Base-by-base conservation (phyloP, 805 yeast genomes). In the Lipomyces lipofer region DNA sequence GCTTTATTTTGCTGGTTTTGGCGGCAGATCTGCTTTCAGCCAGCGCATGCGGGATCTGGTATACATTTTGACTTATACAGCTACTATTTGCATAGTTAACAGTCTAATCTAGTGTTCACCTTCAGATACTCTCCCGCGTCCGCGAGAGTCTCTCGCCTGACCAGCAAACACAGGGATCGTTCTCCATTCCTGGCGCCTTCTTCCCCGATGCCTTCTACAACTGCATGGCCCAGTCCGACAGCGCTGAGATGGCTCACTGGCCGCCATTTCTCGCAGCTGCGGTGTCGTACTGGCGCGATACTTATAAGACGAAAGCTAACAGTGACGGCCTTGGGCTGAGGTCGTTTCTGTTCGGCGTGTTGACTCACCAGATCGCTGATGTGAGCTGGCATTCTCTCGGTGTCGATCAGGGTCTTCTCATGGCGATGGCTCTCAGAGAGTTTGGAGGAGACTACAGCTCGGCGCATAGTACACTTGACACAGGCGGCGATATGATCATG, bases 241-340 rank as follows among this genome's bases (percentile, higher is more conserved):
- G 76, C 2, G 85, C 86, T 2, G 90, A 85, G 66, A 77, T 71
- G 27, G 73, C 83, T 0, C 89, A 84, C 64, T 84, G 90, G 89
- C 88, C 88, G 0, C 83, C 84, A 1, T 84, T 83, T 63, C 60
- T 84, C 12, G 66, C 71, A 3, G 66, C 68, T 2, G 81, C 83
- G 0, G 77, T 79, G 4, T 59, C 71, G 4, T 68, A 76, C 43
- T 79, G 80, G 67, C 66, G 69, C 27, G 68, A 71, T 25, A 65
- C 65, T 48, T 69, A 71, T 32, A 54, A 55, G 6, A 48, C 43
- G 2, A 62, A 57, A 12, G 21, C 21, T 10, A 61, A 64, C 36
- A 58, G 63, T 3, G 69, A 67, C 7, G 65, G 73, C 0, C 35
- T 64, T 22, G 65, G 67, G 7, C 65, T 84, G 9, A 77, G 79